phyloP scores from a whole-genome alignment of 768 basidiomycete genomes.

The Hortiboletus campestris region DNA sequence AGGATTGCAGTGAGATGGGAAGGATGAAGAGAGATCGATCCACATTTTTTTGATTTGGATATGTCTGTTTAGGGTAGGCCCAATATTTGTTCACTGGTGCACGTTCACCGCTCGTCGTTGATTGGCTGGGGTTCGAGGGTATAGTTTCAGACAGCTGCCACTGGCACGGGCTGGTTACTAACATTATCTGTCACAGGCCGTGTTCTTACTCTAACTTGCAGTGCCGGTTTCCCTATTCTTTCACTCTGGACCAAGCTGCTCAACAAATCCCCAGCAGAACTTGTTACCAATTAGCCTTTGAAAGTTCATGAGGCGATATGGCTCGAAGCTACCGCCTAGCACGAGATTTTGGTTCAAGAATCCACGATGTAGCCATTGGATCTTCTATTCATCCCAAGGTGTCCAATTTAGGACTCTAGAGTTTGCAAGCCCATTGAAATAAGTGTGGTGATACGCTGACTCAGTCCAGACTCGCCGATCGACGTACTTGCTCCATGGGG shows the following conservation, averaged over 20 bases:
- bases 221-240: neutral
- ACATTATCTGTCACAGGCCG: too few species aligned
- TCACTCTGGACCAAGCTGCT: neutral
- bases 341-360: neutral
- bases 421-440: neutral
- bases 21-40: slow-evolving; percentile 31
- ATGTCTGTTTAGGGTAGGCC: slow-evolving; percentile 34
- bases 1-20: slow-evolving; percentile 19
- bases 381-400: neutral
- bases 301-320: neutral
- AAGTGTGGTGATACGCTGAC: neutral
- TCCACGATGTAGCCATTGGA: neutral
- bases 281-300: neutral
- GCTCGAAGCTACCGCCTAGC: too few species aligned
- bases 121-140: slow-evolving; percentile 11
- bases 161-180: too few species aligned
- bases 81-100: too few species aligned
- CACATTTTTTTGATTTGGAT: slow-evolving; percentile 18
- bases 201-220: slow-evolving; percentile 6
- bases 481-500: slow-evolving; percentile 3
- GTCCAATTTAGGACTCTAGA: neutral
- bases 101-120: slow-evolving; percentile 3
- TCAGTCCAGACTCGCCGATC: slow-evolving; percentile 10
- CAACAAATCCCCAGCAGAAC: neutral
- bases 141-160: slow-evolving; percentile 14